Evolutionary conservation across 345 rosid species (phyloP), one percentile per base, ranked within the genome.

Genomic region (Citrus unshiu): DNA sequence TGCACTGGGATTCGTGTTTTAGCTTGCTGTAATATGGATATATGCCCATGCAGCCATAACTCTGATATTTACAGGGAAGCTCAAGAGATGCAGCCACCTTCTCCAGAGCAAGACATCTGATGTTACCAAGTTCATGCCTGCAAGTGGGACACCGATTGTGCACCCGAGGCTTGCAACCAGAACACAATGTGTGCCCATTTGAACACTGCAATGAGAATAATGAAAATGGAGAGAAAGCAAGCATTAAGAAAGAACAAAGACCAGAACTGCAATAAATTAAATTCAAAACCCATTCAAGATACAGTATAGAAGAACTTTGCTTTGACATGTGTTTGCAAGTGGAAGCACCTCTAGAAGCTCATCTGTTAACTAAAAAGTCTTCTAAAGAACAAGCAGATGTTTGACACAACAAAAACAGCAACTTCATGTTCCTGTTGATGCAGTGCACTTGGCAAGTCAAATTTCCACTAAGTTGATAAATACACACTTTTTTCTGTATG

Each of bases 61-160:
- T 90, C 81, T 91, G 97, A 83, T 87, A 89, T 88, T 86, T 93
- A 84, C 97, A 93, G 3, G 97, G 95, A 85, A 93, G 93, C 68
- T 93, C 92, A 43, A 93, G 90, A 72, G 95, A 93, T 54, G 97
- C 97, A 32, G 97, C 97, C 74, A 93, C 91, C 81, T 93, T 91
- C 86, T 93, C 97, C 75, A 93, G 69, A 9, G 97, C 97, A 82
- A 93, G 95, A 79, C 97, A 93, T 81, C 97, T 90, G 68, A 93
- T 93, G 83, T 93, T 93, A 46, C 97, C 97, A 6, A 93, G 95
- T 81, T 93, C 97, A 25, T 93, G 95, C 77, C 95, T 85, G 87
- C 97, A 93, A 72, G 95, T 93, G 25, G 97, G 97, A 82, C 97
- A 93, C 70, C 95, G 84, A 73, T 93, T 91, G 83, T 90, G 95